Conservation (phyloP, 208 protist species). For the Tritrichomonas musculus region DNA sequence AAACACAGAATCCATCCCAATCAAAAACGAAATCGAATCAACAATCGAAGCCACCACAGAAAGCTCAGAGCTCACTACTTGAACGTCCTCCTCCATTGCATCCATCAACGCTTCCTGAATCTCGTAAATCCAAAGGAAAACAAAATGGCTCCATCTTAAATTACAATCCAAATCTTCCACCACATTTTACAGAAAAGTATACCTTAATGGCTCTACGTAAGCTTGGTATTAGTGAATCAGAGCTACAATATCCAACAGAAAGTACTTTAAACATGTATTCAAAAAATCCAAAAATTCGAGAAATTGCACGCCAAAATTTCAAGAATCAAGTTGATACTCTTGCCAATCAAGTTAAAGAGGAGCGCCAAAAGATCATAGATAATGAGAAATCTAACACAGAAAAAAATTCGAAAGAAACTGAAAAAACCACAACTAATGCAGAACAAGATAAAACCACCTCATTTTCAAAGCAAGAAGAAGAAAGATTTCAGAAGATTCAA, state of each 20-base stretch:
- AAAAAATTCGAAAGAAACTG: neutral
- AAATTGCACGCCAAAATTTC: neutral
- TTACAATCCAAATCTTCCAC: neutral
- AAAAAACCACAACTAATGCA: neutral
- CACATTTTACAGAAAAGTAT: slow-evolving; percentile 11
- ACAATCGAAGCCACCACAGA: no score
- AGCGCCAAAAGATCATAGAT: neutral
- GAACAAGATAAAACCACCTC: neutral
- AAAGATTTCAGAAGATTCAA: neutral
- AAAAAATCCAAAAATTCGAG: slow-evolving; percentile 21
- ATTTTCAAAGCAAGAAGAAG: neutral
- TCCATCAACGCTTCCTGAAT: neutral
- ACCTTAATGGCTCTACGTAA: neutral
- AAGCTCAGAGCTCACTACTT: neutral
- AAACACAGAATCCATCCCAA: neutral
- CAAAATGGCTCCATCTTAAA: neutral
- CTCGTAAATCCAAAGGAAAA: neutral
- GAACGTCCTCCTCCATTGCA: neutral
- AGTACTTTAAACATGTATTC: neutral
- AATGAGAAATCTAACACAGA: neutral
- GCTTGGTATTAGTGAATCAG: neutral
- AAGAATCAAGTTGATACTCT: neutral
- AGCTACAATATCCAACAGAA: neutral
- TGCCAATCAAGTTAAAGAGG: neutral
- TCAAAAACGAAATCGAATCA: neutral